phyloP scores from a whole-genome alignment of 768 basidiomycete genomes.

The Calocybe cyanea region DNA sequence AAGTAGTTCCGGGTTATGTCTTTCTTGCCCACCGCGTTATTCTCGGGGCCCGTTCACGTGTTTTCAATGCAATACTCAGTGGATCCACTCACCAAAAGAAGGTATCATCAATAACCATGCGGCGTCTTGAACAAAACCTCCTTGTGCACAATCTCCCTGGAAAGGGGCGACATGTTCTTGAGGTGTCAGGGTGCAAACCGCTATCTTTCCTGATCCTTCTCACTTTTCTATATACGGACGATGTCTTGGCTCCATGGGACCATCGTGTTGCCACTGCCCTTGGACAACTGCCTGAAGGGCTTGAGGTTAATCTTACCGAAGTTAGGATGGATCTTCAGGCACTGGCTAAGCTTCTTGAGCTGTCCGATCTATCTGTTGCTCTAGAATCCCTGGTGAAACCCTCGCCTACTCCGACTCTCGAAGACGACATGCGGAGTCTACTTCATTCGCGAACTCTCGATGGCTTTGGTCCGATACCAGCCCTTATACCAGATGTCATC shows the following conservation, averaged over 20 bases:
- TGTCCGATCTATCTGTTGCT: constrained; percentile 50
- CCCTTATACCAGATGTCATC: constrained; percentile 62
- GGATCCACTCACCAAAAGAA: constrained; percentile 27
- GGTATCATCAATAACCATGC: constrained; percentile 27
- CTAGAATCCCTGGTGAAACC: constrained; percentile 63
- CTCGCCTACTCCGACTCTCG: constrained; percentile 43
- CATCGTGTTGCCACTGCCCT: constrained; percentile 51
- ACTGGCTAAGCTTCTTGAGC: constrained; percentile 54
- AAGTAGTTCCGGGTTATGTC: constrained; percentile 33
- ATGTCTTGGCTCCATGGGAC: constrained; percentile 83
- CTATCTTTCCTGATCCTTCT: constrained; percentile 73
- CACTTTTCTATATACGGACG: constrained; percentile 87
- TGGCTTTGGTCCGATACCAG: constrained; percentile 9
- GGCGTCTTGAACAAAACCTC: constrained; percentile 14
- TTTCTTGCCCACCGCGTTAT: constrained; percentile 66
- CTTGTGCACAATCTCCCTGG: not conserved
- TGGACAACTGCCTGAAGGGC: constrained; percentile 30
- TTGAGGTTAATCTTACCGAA: constrained; percentile 39
- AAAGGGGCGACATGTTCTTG: constrained; percentile 25
- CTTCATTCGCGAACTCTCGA: constrained; percentile 35
- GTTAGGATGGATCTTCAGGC: constrained; percentile 62
- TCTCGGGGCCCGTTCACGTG: constrained; percentile 55
- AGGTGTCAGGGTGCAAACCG: constrained; percentile 54
- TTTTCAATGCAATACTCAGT: constrained; percentile 40
- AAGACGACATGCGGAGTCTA: constrained; percentile 45